A percentile compares a stretch with the other conserved stretches of the same genome.
phyloP scores from a whole-genome alignment of 2,329 filamentous ascomycete species.

The Monosporascus sp. region DNA sequence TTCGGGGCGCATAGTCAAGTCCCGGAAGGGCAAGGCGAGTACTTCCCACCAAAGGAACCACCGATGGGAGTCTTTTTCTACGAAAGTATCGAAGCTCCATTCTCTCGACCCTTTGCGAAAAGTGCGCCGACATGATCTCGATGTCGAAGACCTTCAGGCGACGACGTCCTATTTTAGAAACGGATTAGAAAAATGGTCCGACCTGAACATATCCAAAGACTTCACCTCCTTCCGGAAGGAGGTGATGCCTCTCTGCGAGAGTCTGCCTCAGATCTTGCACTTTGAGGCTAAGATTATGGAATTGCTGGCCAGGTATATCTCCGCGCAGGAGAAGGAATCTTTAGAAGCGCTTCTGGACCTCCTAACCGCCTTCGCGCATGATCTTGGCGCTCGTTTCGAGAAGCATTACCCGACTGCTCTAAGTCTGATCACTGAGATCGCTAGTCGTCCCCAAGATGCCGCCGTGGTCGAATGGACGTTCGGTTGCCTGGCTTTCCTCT shows the following conservation, averaged over 20 bases:
- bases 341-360: slow-evolving; percentile 83
- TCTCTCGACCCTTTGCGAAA: slow-evolving; percentile 85
- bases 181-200: slow-evolving; percentile 80
- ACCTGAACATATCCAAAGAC: slow-evolving; percentile 80
- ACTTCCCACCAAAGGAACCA: slow-evolving; percentile 78
- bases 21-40: slow-evolving; percentile 62
- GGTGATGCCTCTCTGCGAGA: slow-evolving; percentile 76
- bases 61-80: slow-evolving; percentile 85
- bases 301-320: slow-evolving; percentile 69
- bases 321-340: slow-evolving; percentile 69
- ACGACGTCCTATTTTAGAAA: slow-evolving; percentile 83
- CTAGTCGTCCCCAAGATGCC: slow-evolving; percentile 69
- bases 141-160: slow-evolving; percentile 68
- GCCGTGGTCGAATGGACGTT: slow-evolving; percentile 99
- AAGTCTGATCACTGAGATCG: slow-evolving; percentile 69
- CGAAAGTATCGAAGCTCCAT: slow-evolving; percentile 85
- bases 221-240: slow-evolving; percentile 75
- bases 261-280: slow-evolving; percentile 85
- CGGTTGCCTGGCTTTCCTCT: slow-evolving; percentile 86
- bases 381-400: slow-evolving; percentile 82
- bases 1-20: slow-evolving; percentile 64
- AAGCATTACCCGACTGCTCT: slow-evolving; percentile 77
- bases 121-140: slow-evolving; percentile 78
- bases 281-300: slow-evolving; percentile 83
- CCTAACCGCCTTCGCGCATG: slow-evolving; percentile 91